Conservation (phyloP, 352 stramenopile species). For the Saprolegnia parasitica region DNA sequence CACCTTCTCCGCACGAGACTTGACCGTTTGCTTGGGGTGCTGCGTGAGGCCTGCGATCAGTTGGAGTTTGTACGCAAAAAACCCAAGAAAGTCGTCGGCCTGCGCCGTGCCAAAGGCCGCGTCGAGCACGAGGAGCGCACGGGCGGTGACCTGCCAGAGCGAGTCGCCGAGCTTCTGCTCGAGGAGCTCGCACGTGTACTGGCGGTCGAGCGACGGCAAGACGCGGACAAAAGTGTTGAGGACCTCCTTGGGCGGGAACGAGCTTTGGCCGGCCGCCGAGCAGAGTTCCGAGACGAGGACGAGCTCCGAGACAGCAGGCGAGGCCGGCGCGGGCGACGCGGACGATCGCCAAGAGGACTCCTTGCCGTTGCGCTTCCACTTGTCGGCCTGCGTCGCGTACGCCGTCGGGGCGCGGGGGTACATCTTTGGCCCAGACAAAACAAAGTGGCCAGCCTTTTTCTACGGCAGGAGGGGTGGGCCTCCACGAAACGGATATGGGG, state of each 20-base stretch:
- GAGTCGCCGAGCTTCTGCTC: constrained; percentile 78
- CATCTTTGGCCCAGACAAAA: neutral
- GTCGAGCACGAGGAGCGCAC: constrained; percentile 63
- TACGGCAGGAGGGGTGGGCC: neutral
- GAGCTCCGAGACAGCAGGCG: constrained; percentile 23
- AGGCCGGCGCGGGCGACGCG: neutral
- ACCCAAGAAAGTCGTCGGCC: constrained; percentile 58
- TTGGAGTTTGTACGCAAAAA: constrained; percentile 49
- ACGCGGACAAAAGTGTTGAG: constrained; percentile 74
- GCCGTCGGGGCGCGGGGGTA: neutral
- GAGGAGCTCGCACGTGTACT: constrained; percentile 80
- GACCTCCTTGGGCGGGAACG: constrained; percentile 69
- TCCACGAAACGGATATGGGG: neutral
- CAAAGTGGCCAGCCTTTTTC: neutral
- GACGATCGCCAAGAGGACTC: constrained; percentile 12
- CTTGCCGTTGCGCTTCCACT: constrained; percentile 16
- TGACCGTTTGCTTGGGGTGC: constrained; percentile 71
- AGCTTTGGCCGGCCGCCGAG: constrained; percentile 70
- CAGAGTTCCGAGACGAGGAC: constrained; percentile 67
- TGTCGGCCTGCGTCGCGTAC: constrained; percentile 26
- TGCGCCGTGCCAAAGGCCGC: constrained; percentile 54
- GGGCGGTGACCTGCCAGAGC: constrained; percentile 52
- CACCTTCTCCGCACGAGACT: constrained; percentile 72
- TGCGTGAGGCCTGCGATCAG: constrained; percentile 54
- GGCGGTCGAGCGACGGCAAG: constrained; percentile 64